Conservation (phyloP, 306 rosid genomes). For the Argentina anserina region DNA sequence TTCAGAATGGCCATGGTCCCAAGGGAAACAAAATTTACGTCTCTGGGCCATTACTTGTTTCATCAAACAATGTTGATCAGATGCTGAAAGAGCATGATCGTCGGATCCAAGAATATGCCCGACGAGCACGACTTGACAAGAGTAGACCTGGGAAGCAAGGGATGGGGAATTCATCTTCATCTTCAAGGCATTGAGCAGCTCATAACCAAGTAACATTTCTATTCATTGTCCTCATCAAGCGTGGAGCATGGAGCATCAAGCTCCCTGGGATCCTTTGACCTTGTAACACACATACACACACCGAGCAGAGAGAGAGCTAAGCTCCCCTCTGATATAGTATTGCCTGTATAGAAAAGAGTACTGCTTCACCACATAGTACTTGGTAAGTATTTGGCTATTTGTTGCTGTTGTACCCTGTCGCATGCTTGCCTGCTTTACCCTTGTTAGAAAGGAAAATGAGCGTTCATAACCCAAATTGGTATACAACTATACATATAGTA, state of each 20-base stretch:
- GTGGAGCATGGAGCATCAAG: not conserved
- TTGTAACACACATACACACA: not conserved
- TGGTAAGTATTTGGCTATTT: too few species aligned
- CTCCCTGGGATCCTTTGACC: not conserved
- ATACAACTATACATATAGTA: not conserved
- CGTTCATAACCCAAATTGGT: not conserved
- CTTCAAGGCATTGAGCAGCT: slow-evolving; percentile 4
- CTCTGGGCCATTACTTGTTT: slow-evolving; percentile 66
- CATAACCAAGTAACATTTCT: not conserved
- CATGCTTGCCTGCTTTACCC: not conserved
- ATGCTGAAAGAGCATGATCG: slow-evolving; percentile 75
- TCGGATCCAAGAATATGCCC: slow-evolving; percentile 69
- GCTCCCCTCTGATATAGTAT: not conserved
- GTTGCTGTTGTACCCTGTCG: not conserved
- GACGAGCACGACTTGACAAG: slow-evolving; percentile 48
- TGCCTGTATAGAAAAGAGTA: slow-evolving; percentile 3
- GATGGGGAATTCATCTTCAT: not conserved
- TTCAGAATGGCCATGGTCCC: slow-evolving; percentile 51
- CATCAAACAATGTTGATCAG: slow-evolving; percentile 72
- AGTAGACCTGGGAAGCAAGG: slow-evolving; percentile 14
- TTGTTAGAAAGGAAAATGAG: not conserved
- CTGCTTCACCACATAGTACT: not conserved
- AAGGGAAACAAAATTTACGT: slow-evolving; percentile 58
- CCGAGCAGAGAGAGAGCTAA: not conserved
- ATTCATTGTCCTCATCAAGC: not conserved